Conservation (phyloP, 257 asterid species). For the Primulina huaijiensis region DNA sequence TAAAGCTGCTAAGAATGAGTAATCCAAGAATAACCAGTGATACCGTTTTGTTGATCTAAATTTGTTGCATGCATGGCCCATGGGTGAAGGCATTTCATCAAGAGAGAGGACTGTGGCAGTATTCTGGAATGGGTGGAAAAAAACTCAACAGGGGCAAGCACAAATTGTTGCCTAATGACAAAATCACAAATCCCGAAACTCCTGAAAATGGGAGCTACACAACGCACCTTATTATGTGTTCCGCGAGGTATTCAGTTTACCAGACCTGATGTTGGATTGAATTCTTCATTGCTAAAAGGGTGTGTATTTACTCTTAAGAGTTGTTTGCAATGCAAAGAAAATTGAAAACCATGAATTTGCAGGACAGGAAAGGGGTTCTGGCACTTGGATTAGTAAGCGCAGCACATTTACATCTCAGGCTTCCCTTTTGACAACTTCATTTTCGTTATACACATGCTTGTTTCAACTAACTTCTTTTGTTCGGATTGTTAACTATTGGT, state of each 20-base stretch:
- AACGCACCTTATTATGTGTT: background rate
- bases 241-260: background rate
- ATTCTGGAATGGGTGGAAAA: conserved; percentile 74
- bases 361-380: background rate
- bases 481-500: background rate
- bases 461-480: too few relatives aligned
- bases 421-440: background rate
- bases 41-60: conserved; percentile 9
- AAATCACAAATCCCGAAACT: background rate
- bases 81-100: conserved; percentile 60
- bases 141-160: conserved; percentile 35
- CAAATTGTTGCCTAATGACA: background rate
- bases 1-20: background rate
- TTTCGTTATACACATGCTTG: background rate
- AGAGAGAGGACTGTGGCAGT: conserved; percentile 53
- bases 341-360: background rate
- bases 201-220: background rate
- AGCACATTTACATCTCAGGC: background rate
- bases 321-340: background rate
- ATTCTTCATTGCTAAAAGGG: background rate
- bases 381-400: background rate
- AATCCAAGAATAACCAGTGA: background rate
- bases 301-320: background rate
- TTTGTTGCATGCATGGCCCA: conserved; percentile 11
- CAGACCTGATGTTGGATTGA: background rate